Percentiles rank a stretch among this genome's conserved stretches.
Conservation (phyloP, 192 early-diverging fungal genomes). For the Umbelopsis sp. region DNA sequence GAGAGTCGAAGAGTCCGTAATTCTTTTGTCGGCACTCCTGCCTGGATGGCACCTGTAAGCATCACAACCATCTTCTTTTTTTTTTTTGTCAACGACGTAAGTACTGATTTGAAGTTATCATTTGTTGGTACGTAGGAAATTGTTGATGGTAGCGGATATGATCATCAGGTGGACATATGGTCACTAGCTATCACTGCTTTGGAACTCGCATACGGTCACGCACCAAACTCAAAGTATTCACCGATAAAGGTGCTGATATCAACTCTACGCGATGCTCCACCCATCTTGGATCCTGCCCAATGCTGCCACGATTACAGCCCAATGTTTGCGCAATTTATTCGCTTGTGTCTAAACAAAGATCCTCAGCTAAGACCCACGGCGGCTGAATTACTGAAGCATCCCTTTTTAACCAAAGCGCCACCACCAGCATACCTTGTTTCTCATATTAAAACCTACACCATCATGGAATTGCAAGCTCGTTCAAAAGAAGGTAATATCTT, state of each 20-base stretch:
- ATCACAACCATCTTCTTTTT: too few relatives aligned
- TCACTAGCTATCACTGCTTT: constrained; percentile 47
- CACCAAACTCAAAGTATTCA: constrained; percentile 33
- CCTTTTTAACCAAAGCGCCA: constrained; percentile 13
- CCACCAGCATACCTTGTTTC: background rate
- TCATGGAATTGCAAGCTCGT: constrained; percentile 14
- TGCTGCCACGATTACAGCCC: constrained; percentile 6
- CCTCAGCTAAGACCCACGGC: constrained; percentile 3
- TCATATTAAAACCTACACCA: background rate
- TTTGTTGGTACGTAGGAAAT: constrained; percentile 4
- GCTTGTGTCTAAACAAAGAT: constrained; percentile 12
- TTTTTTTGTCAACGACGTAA: too few relatives aligned
- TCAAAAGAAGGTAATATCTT: background rate
- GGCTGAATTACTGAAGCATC: constrained; percentile 14
- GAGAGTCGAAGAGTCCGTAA: constrained; percentile 38
- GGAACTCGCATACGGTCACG: constrained; percentile 42
- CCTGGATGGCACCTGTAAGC: constrained; percentile 57
- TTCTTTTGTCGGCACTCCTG: constrained; percentile 70
- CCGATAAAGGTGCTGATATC: constrained; percentile 33
- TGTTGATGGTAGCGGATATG: constrained; percentile 31
- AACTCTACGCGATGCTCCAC: constrained; percentile 17
- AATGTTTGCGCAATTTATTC: constrained; percentile 13
- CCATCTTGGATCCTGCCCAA: constrained; percentile 2
- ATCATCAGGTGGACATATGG: constrained; percentile 53
- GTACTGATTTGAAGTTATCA: too few relatives aligned